Percentiles rank a stretch among this genome's conserved stretches.
phyloP scores from a whole-genome alignment of 495 filamentous ascomycete genomes.

The Penicillium robsamsonii region DNA sequence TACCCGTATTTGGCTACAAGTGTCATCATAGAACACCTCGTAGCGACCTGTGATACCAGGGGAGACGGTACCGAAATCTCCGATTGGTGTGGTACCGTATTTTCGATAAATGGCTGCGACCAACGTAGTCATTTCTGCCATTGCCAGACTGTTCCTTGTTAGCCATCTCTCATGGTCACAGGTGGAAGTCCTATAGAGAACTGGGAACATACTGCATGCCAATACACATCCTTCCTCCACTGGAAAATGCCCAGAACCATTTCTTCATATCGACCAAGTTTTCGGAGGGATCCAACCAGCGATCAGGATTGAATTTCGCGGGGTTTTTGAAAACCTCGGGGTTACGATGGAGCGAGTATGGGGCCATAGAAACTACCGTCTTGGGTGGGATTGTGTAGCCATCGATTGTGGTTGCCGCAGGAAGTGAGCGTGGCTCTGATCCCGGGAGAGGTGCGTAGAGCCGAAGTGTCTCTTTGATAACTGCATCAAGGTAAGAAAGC shows the following conservation, averaged over 20 bases:
- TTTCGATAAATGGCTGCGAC: constrained; percentile 34
- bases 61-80: constrained; percentile 20
- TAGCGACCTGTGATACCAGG: constrained; percentile 38
- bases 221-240: constrained; percentile 74
- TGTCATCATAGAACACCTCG: constrained; percentile 43
- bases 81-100: constrained; percentile 28
- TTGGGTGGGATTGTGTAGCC: constrained; percentile 51
- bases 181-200: not conserved
- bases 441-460: constrained; percentile 66
- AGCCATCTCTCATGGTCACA: not conserved
- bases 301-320: constrained; percentile 52
- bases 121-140: constrained; percentile 45
- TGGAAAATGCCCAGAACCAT: constrained; percentile 77
- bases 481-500: constrained; percentile 64
- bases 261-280: constrained; percentile 51
- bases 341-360: constrained; percentile 64
- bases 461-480: constrained; percentile 68
- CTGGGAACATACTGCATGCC: constrained; percentile 49
- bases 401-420: constrained; percentile 23
- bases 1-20: not conserved
- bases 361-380: constrained; percentile 58
- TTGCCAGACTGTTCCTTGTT: constrained; percentile 32
- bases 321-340: constrained; percentile 50
- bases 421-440: constrained; percentile 54
- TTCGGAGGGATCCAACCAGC: constrained; percentile 47